Conservation (phyloP, 306 rosid species). For the Quercus alba region DNA sequence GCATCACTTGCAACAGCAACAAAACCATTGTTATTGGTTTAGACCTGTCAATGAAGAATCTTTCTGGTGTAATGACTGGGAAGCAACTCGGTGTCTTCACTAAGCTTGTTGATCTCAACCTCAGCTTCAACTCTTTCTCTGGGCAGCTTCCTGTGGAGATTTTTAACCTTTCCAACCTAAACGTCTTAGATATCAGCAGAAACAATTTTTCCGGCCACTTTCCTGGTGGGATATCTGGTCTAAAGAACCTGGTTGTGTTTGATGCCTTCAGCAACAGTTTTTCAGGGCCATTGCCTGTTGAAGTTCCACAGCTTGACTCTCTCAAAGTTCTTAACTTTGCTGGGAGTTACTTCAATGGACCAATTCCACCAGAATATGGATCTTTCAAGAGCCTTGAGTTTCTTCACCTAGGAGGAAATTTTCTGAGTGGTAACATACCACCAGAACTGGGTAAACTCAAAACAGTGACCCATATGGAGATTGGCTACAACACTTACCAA, state of each 20-base stretch:
- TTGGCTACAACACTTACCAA: constrained; percentile 71
- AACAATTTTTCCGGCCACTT: constrained; percentile 88
- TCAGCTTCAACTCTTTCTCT: constrained; percentile 71
- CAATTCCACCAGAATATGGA: constrained; percentile 83
- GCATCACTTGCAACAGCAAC: constrained; percentile 61
- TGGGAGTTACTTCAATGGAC: constrained; percentile 85
- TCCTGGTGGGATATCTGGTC: constrained; percentile 54
- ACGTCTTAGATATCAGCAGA: constrained; percentile 69
- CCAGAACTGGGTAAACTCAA: constrained; percentile 75
- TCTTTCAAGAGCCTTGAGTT: constrained; percentile 73
- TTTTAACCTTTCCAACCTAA: constrained; percentile 64
- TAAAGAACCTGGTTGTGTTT: constrained; percentile 45
- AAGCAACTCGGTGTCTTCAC: constrained; percentile 56
- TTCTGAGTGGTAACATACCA: constrained; percentile 69
- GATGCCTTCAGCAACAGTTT: constrained; percentile 96
- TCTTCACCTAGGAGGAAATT: constrained; percentile 83
- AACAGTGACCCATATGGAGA: constrained; percentile 86
- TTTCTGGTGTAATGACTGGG: constrained; percentile 58
- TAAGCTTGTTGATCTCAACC: constrained; percentile 62
- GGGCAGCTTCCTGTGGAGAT: constrained; percentile 62
- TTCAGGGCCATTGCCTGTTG: constrained; percentile 66
- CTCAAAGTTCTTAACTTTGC: constrained; percentile 75
- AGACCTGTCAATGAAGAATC: constrained; percentile 73
- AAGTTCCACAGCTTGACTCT: constrained; percentile 48
- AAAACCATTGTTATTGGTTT: constrained; percentile 53